Evolutionary conservation across 2,329 filamentous ascomycete species (phyloP), one percentile per base, ranked within the genome.

Genomic region (Pseudogymnoascus sp.): DNA sequence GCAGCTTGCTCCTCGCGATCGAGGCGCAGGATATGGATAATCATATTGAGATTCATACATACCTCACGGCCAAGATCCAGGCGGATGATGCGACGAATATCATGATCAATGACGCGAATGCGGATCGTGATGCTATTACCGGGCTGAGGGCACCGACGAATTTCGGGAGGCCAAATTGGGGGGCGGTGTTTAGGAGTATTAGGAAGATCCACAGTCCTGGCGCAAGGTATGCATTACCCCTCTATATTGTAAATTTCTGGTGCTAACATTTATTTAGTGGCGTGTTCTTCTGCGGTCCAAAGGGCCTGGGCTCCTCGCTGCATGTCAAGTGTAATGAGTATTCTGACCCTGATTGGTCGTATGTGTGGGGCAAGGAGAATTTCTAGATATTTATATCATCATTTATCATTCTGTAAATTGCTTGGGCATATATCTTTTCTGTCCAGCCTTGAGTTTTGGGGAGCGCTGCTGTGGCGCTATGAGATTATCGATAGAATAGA

Each of bases 251-350:
- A 95, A 71, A 82, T 91, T 65, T 92, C 89, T 77, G 95, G 90
- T 76, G 93, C 93, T 75, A 90, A 91, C 38, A 38, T 26, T n/a
- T 3, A 14, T 8, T 0, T 6, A 61, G 59, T 29, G 88, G 88
- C 69, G 88, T 91, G 16, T 91, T 95, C 80, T 95, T 93, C 80
- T 95, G 90, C 73, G 90, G 90, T 0, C 90, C 90, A 35, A 93
- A 93, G 78, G 86, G 84, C 0, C 76, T 93, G 67, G 90, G 90
- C 61, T 91, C 87, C 72, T 79, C 85, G 65, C 76, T 95, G 73
- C 90, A 95, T 72, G 82, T 91, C 65, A 92, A 90, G 77, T 95
- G 90, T 76, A 95, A 93, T 75, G 91, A 91, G 81, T 93, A 93
- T 78, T 90, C 87, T 64, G 89, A 93, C 72, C 89, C 89, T 73